A percentile compares a stretch with the other conserved stretches of the same genome.
These are phyloP conservation scores for Phaeosphaeriaceae sp. DNA, from an alignment of 2,329 filamentous ascomycete species.

Conservation along the genomic window DNA sequence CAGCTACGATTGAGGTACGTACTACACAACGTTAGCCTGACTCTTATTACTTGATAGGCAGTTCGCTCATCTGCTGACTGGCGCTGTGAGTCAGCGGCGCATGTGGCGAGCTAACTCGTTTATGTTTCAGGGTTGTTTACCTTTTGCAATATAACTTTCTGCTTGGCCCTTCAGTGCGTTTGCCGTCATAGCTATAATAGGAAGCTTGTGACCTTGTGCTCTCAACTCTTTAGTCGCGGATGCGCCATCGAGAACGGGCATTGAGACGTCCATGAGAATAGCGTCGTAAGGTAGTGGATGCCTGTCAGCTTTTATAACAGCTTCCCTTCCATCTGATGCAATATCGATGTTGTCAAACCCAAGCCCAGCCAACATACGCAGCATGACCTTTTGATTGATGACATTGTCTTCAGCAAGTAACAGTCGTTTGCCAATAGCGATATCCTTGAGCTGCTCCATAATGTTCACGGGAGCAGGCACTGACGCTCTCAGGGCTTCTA, in stretches of 20 bases:
- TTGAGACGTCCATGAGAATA: conserved; percentile 47
- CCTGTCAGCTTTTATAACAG: conserved; percentile 39
- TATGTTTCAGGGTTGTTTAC: background rate
- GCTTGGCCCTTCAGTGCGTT: conserved; percentile 64
- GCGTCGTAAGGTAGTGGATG: conserved; percentile 30
- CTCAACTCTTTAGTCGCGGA: conserved; percentile 37
- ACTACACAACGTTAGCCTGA: background rate
- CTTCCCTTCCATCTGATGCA: conserved; percentile 53
- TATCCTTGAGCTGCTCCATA: conserved; percentile 28
- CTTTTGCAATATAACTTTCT: conserved; percentile 60
- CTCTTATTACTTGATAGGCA: background rate
- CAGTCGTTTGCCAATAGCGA: conserved; percentile 32
- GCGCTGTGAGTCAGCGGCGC: too few species aligned
- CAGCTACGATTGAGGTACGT: background rate
- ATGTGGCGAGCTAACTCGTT: background rate
- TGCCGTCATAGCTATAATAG: conserved; percentile 64
- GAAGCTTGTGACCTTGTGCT: conserved; percentile 31
- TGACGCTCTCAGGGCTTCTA: conserved; percentile 9
- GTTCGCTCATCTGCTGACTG: background rate
- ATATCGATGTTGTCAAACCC: conserved; percentile 43
- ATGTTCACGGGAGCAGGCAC: conserved; percentile 17
- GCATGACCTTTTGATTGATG: conserved; percentile 57
- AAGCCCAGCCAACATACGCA: conserved; percentile 54
- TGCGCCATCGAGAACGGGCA: conserved; percentile 43
- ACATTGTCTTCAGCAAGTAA: conserved; percentile 58